A percentile compares a stretch with the other conserved stretches of the same genome.
These are phyloP conservation scores for Fusarium xylarioides DNA, from an alignment of 2,329 filamentous ascomycete species.

Conservation along the genomic window DNA sequence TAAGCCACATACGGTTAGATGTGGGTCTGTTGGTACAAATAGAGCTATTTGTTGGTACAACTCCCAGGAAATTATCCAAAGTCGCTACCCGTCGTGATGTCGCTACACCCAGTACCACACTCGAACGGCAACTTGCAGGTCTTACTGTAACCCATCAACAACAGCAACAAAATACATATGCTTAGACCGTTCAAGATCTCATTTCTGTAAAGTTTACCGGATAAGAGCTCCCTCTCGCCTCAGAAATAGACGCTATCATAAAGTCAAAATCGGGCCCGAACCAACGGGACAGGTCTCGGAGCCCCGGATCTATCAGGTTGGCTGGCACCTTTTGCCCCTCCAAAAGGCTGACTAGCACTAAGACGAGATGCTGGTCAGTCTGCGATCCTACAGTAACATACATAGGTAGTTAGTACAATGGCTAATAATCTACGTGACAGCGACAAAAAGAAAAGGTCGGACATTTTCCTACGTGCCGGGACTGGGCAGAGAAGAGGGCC, in stretches of 20 bases:
- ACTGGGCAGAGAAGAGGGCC: conserved; percentile 3
- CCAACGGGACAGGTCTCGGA: neutral
- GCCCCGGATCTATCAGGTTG: neutral
- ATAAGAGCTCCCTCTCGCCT: neutral
- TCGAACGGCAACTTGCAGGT: conserved; percentile 13
- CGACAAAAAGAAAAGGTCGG: conserved; percentile 23
- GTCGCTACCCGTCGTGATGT: conserved; percentile 3
- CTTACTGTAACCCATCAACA: neutral
- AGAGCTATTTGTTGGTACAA: too few relatives aligned
- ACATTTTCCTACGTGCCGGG: conserved; percentile 24
- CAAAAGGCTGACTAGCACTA: neutral
- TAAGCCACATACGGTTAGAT: too few relatives aligned
- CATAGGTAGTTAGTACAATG: neutral
- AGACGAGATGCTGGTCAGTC: conserved; percentile 15
- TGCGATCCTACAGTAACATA: conserved; percentile 25
- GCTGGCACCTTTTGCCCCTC: conserved; percentile 1
- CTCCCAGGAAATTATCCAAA: conserved; percentile 10
- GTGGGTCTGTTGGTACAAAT: too few relatives aligned
- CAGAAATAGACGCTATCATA: neutral
- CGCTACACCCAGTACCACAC: conserved; percentile 15
- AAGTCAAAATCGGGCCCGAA: conserved; percentile 19
- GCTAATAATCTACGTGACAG: neutral
- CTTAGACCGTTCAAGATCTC: neutral
- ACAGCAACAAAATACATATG: neutral
- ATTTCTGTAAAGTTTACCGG: neutral